phyloP scores from a whole-genome alignment of 176 grass and related monocot genomes.

The bread wheat (Triticum aestivum) region DNA sequence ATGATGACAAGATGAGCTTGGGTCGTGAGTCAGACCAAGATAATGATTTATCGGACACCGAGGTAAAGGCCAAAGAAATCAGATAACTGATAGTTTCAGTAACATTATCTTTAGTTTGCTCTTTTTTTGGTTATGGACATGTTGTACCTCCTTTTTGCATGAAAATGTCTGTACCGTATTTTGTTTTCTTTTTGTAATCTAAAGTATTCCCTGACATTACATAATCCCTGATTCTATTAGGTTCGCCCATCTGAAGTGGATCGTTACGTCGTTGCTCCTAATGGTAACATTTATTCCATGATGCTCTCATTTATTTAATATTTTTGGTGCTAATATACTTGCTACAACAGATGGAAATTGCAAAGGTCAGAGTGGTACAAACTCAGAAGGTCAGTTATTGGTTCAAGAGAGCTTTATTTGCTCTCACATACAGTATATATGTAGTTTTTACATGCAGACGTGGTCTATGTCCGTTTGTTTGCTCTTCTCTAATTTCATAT shows the following conservation, averaged over 20 bases:
- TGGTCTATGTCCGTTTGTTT: not conserved
- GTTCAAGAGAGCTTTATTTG: constrained; percentile 15
- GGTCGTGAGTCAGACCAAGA: constrained; percentile 60
- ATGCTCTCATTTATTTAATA: constrained; percentile 27
- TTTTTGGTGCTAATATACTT: constrained; percentile 38
- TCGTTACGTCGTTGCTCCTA: constrained; percentile 75
- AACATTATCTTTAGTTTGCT: not conserved
- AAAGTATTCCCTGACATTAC: not conserved
- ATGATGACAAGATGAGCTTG: constrained; percentile 74
- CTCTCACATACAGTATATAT: not conserved
- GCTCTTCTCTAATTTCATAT: constrained; percentile 24
- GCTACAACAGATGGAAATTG: constrained; percentile 48
- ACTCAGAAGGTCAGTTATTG: constrained; percentile 75
- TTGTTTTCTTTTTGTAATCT: not conserved
- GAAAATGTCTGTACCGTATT: not conserved
- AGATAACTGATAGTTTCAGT: not conserved
- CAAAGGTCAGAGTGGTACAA: constrained; percentile 50
- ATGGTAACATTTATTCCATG: constrained; percentile 52
- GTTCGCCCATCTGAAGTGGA: constrained; percentile 67
- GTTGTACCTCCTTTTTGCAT: not conserved
- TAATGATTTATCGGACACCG: constrained; percentile 80
- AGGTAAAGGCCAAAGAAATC: constrained; percentile 47
- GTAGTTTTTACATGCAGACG: not conserved
- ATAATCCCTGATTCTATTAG: constrained; percentile 43
- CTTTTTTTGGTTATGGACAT: not conserved